These are phyloP conservation scores for Globisporangium megalacanthum DNA, from an alignment of 352 stramenopile species.

Conservation along the genomic window DNA sequence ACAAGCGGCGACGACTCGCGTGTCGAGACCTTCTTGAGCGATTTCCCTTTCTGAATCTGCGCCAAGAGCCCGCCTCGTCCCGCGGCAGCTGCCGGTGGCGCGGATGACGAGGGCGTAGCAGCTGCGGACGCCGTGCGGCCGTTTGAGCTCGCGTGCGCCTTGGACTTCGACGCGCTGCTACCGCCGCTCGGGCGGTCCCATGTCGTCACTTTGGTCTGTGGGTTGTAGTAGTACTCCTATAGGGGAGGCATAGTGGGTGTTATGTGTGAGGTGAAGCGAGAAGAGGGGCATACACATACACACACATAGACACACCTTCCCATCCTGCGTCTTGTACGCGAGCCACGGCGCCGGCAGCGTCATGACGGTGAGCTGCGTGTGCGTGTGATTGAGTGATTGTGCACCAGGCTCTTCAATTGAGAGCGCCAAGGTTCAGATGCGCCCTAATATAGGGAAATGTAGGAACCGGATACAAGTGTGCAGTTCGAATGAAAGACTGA, in stretches of 20 bases:
- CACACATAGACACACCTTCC: conserved; percentile 54
- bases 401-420: not conserved
- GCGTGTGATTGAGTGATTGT: not conserved
- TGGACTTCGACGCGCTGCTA: conserved; percentile 30
- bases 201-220: conserved; percentile 83
- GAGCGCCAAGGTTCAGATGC: not conserved
- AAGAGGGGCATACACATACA: not conserved
- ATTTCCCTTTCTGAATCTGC: conserved; percentile 65
- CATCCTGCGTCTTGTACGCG: conserved; percentile 84
- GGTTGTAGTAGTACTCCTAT: conserved; percentile 90
- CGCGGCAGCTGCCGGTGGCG: conserved; percentile 24
- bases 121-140: not conserved
- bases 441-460: no score
- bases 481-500: no score
- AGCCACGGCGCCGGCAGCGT: conserved; percentile 75
- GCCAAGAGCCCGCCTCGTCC: conserved; percentile 47
- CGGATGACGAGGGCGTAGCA: conserved; percentile 2
- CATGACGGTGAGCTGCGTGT: conserved; percentile 25
- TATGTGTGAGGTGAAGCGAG: not conserved
- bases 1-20: conserved; percentile 61
- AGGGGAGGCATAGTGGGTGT: not conserved
- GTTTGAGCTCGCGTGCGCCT: conserved; percentile 27
- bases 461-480: no score
- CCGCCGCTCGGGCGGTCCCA: conserved; percentile 59
- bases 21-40: conserved; percentile 77